Conservation (phyloP, 768 basidiomycete genomes). For the Vishniacozyma victoriae region DNA sequence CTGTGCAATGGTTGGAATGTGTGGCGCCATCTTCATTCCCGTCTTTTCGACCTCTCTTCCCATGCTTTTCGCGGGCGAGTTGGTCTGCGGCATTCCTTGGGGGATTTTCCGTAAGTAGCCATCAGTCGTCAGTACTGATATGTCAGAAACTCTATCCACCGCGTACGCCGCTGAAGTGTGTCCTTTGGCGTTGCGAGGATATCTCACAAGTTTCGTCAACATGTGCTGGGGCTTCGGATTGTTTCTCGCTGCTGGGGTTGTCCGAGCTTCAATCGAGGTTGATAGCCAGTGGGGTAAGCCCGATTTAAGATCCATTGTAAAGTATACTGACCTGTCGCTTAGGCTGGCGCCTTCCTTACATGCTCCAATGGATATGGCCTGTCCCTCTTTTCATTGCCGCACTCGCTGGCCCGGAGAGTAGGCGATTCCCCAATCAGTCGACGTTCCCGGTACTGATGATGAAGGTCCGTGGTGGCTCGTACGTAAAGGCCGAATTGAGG, state of each 20-base stretch:
- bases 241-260: conserved; percentile 22
- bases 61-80: conserved; percentile 22
- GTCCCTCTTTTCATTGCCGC: conserved; percentile 39
- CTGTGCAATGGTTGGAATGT: conserved; percentile 22
- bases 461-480: conserved; percentile 26
- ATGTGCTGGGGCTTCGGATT: conserved; percentile 24
- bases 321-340: no score
- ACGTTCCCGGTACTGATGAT: no score
- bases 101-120: conserved; percentile 25
- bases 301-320: no score
- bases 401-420: conserved; percentile 41
- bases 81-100: conserved; percentile 25
- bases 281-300: conserved; percentile 28
- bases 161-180: conserved; percentile 34
- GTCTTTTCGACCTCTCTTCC: conserved; percentile 20
- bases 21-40: conserved; percentile 20
- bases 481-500: conserved; percentile 36
- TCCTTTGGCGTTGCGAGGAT: conserved; percentile 40
- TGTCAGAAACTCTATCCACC: conserved; percentile 26
- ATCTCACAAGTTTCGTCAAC: conserved; percentile 36
- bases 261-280: conserved; percentile 24
- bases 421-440: no score
- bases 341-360: conserved; percentile 30
- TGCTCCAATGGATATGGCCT: conserved; percentile 46
- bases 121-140: background rate